These are phyloP conservation scores for Alternaria alternata DNA, from an alignment of 2,329 filamentous ascomycete species.

Conservation along the genomic window DNA sequence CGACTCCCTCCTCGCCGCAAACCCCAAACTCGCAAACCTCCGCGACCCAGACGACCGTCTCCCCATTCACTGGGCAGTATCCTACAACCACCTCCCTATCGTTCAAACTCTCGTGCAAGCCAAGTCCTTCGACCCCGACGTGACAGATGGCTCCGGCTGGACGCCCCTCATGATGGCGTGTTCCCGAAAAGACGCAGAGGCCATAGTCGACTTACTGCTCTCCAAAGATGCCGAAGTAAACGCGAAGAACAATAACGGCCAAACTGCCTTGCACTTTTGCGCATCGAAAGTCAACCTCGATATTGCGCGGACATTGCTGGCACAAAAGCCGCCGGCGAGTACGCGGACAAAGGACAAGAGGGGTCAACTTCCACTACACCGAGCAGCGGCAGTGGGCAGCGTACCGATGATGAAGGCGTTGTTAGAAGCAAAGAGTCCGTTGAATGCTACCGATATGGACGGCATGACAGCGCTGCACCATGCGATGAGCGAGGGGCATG, in stretches of 20 bases:
- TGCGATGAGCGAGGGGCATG: constrained; percentile 75
- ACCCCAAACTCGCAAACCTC: constrained; percentile 77
- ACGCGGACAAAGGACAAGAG: constrained; percentile 83
- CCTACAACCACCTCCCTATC: constrained; percentile 80
- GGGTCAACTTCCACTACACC: constrained; percentile 89
- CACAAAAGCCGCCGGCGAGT: constrained; percentile 70
- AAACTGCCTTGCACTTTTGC: constrained; percentile 91
- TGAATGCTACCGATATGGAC: constrained; percentile 82
- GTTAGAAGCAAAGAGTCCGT: constrained; percentile 77
- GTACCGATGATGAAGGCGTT: constrained; percentile 86
- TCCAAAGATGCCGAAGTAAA: constrained; percentile 75
- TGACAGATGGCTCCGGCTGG: constrained; percentile 82
- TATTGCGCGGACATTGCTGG: constrained; percentile 78
- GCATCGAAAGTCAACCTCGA: constrained; percentile 90
- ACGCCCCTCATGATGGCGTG: constrained; percentile 84
- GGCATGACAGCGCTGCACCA: constrained; percentile 93
- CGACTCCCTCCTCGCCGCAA: constrained; percentile 78
- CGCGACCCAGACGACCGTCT: constrained; percentile 87
- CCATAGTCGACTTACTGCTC: constrained; percentile 72
- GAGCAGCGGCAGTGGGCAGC: constrained; percentile 88
- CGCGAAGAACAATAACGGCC: constrained; percentile 72
- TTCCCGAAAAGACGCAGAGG: constrained; percentile 75
- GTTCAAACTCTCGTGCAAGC: constrained; percentile 74
- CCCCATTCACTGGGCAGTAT: constrained; percentile 92
- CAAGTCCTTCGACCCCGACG: constrained; percentile 83